Base-by-base conservation (phyloP, 805 yeast genomes). In the Hanseniaspora osmophila region DNA sequence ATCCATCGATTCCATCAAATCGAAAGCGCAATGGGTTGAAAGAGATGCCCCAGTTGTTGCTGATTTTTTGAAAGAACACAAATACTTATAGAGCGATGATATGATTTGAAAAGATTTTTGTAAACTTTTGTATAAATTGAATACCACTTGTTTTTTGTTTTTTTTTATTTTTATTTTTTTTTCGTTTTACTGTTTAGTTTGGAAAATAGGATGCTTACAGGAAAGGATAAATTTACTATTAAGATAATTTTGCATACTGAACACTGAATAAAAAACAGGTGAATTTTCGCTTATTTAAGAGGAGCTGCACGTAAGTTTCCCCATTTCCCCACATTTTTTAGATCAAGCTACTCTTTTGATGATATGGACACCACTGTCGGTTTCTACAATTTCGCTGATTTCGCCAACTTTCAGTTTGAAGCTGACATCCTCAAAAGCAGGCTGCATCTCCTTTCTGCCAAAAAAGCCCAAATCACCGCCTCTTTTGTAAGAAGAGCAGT, bases 401-500 rank as follows among this genome's bases (percentile, higher is more conserved):
- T 88, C 92, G 17, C 95, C 95, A 17, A 86, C 79, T 51, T 84
- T 76, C 52, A 92, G 67, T 4, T 65, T 78, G 60, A 83, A 90
- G 1, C 95, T 80, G 2, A 92, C 94, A 48, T 78, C 78, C 63
- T 92, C 98, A 58, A 92, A 92, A 48, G 81, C 66, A 33, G 95
- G 95, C 63, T 92, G 97, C 98, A 92, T 92, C 54, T 81, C 87
- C 37, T 96, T 96, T 49, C 72, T 77, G 19, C 83, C 85, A 58
- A 92, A 92, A 57, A 66, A 77, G 0, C 98, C 97, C 54, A 92
- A 69, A 61, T 92, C 98, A 41, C 98, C 98, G 17, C 87, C 86
- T 56, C 84, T 78, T 41, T 81, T 68, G 55, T 83, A 94, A 10
- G 94, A 81, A 15, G 84, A 75, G 62, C 96, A 87, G 59, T 90